Percentiles rank a stretch among this genome's conserved stretches.
phyloP scores from a whole-genome alignment of 768 basidiomycete genomes.

The Pleurotus eryngii region DNA sequence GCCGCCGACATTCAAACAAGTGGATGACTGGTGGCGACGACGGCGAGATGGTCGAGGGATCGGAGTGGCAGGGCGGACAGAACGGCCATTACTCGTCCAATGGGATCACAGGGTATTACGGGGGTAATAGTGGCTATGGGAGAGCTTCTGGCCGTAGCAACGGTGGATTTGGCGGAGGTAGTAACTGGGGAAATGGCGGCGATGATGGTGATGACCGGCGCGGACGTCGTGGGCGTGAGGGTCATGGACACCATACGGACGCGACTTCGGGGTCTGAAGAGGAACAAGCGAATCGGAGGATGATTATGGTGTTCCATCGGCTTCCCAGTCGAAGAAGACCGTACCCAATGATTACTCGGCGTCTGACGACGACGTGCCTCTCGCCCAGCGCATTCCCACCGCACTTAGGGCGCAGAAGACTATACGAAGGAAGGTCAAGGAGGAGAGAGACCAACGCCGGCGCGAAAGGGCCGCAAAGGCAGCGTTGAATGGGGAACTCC shows the following conservation, averaged over 20 bases:
- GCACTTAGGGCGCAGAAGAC: constrained; percentile 81
- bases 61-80: constrained; percentile 16
- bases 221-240: constrained; percentile 17
- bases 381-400: constrained; percentile 79
- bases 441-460: constrained; percentile 61
- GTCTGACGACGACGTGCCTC: constrained; percentile 77
- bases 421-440: constrained; percentile 67
- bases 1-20: constrained; percentile 10
- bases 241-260: constrained; percentile 30
- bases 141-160: constrained; percentile 9
- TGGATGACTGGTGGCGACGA: constrained; percentile 6
- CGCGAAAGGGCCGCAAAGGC: constrained; percentile 38
- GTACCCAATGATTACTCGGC: constrained; percentile 20
- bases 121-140: constrained; percentile 13
- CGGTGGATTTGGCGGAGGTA: constrained; percentile 17
- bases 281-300: constrained; percentile 37
- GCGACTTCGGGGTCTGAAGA: constrained; percentile 38
- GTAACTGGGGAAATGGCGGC: constrained; percentile 22
- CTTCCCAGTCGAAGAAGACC: constrained; percentile 12
- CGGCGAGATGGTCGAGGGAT: constrained; percentile 21
- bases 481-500: constrained; percentile 8
- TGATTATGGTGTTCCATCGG: constrained; percentile 29
- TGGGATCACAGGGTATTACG: constrained; percentile 8
- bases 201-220: constrained; percentile 38
- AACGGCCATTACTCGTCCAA: constrained; percentile 9